Evolutionary conservation across 2,329 filamentous ascomycete genomes (phyloP), one percentile per base, ranked within the genome.

Genomic region (Fusarium brevicatenulatum): DNA sequence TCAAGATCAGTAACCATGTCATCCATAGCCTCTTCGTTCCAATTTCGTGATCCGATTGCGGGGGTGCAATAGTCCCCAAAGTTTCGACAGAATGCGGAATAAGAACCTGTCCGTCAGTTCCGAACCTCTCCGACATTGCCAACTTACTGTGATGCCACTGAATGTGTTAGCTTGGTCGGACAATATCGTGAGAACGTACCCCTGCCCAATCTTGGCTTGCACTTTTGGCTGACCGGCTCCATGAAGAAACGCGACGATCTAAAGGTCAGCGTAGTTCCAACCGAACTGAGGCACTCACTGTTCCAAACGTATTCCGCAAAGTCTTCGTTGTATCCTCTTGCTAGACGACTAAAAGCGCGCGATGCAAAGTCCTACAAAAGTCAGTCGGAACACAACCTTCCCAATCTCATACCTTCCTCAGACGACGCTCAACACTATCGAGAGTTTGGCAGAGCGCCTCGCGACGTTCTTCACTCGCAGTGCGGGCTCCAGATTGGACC

Each of bases 21-120:
- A 3, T 61, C 36, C 6, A 85, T 84, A 1, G 81, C 82, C 72
- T 86, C 84, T 54, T 82, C 75, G 56, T 87, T 87, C 85, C 85
- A 87, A 62, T 83, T 81, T n/a, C 69, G 80, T 3, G 39, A 44
- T 0, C 80, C 80, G 7, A 64, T 70, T 0, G 47, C 42, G 1
- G 7, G 1, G 1, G 83, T 85, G 7, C 0, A 58, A 55, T 86
- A 68, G 12, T 78, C 68, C 1, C 85, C 85, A 55, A 79, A 83
- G 1, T 86, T 77, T 19, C 80, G 76, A 55, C 84, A 86, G 63
- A 86, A 87, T 0, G 85, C 84, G 23, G 79, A 63, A 56, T 85
- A 86, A 2, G 80, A 73, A 9, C 28, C 78, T 83, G 46, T 55
- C 40, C 53, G 7, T 66, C 36, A 71, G 53, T 42, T 4, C 23